Conservation (phyloP, 78 protist genomes). For the Corallochytrium limacisporum region DNA sequence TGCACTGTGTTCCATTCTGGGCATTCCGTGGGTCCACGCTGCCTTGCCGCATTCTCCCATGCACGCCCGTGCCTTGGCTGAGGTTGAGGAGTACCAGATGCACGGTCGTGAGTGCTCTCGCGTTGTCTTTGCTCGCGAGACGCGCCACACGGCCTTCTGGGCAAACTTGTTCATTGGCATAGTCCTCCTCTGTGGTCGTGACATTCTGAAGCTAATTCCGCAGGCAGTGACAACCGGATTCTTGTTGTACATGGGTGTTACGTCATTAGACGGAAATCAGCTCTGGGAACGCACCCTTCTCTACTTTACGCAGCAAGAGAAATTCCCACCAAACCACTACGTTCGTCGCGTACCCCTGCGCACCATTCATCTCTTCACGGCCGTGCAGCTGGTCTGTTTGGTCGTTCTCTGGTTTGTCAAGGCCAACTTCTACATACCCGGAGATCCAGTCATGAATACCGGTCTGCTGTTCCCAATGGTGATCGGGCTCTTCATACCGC, state of each 20-base stretch:
- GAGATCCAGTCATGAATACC: not conserved
- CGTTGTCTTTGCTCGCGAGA: not conserved
- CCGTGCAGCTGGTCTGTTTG: not conserved
- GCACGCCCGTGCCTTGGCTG: not conserved
- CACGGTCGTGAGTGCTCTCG: not conserved
- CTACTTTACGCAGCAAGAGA: slow-evolving; percentile 4
- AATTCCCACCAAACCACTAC: not conserved
- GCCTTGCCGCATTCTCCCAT: not conserved
- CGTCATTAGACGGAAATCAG: slow-evolving; percentile 1
- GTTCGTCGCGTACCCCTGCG: not conserved
- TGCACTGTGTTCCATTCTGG: not conserved
- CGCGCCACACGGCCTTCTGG: not conserved
- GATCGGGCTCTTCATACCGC: not conserved
- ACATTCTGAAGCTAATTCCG: not conserved
- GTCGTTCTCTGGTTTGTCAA: slow-evolving; percentile 3
- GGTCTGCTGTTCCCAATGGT: slow-evolving; percentile 7
- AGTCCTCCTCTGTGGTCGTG: not conserved
- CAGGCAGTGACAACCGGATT: not conserved
- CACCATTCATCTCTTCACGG: not conserved
- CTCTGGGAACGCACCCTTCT: not conserved
- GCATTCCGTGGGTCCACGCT: slow-evolving; percentile 17
- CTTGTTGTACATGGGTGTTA: not conserved
- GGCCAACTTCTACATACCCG: slow-evolving; percentile 9
- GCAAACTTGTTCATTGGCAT: not conserved
- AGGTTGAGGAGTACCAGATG: not conserved